These are phyloP conservation scores for Chionographis japonica DNA, from an alignment of 106 monocot species.

Conservation along the genomic window DNA sequence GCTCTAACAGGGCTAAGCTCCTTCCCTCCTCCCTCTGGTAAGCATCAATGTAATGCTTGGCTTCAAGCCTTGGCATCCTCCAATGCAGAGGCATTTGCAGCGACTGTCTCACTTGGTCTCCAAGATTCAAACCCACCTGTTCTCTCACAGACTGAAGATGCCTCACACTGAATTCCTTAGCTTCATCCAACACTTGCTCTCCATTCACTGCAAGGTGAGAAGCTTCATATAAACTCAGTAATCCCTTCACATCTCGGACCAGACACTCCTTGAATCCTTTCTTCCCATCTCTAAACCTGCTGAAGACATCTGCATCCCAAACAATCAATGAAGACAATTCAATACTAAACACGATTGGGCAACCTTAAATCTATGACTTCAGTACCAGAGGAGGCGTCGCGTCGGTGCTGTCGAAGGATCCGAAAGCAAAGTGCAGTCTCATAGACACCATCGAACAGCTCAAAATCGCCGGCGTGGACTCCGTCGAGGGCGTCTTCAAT, in stretches of 20 bases:
- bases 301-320: too few species aligned
- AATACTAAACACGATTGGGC: too few species aligned
- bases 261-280: constrained; percentile 1
- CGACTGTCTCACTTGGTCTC: neutral
- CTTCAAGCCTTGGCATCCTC: constrained; percentile 4
- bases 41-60: neutral
- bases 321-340: too few species aligned
- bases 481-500: too few species aligned
- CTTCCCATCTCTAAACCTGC: too few species aligned
- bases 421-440: too few species aligned
- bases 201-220: neutral
- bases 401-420: too few species aligned
- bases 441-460: too few species aligned
- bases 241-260: neutral
- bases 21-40: neutral
- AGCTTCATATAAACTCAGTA: neutral
- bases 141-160: neutral
- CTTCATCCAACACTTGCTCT: constrained; percentile 2
- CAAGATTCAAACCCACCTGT: neutral
- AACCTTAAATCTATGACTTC: too few species aligned
- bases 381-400: too few species aligned
- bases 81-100: neutral
- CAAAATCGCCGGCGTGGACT: too few species aligned
- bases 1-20: neutral
- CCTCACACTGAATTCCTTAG: neutral